Evolutionary conservation across 2,329 filamentous ascomycete genomes (phyloP).

Genomic region (Hymenoscyphus scutula): DNA sequence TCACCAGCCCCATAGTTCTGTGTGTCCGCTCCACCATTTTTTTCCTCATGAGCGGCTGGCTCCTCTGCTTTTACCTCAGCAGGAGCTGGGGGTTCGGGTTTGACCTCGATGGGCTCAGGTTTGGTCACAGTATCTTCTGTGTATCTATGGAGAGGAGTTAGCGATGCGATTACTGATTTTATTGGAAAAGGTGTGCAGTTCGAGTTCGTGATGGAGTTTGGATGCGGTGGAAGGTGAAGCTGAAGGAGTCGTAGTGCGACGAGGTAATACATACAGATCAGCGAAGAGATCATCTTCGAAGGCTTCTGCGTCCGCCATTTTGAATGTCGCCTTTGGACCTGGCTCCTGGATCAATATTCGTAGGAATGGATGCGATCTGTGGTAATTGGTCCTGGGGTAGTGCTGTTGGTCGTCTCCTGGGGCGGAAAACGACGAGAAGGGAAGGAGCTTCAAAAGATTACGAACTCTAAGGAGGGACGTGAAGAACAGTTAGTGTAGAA

Average conservation of each 20-base stretch:
- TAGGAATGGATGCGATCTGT: neutral
- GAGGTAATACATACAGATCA: conserved; percentile 68
- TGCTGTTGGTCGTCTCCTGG: neutral
- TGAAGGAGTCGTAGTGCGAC: conserved; percentile 12
- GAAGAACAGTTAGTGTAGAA: conserved; percentile 4
- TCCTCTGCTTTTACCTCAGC: conserved; percentile 30
- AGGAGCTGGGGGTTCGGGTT: conserved; percentile 32
- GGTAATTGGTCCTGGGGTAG: neutral
- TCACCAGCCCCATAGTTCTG: conserved; percentile 45
- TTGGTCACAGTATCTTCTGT: conserved; percentile 62
- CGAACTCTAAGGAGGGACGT: neutral
- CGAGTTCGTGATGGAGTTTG: neutral
- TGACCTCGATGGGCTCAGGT: conserved; percentile 34
- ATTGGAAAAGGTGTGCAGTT: neutral
- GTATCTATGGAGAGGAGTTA: conserved; percentile 49
- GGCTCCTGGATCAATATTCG: neutral
- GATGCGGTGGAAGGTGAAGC: conserved; percentile 12
- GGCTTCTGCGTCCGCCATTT: conserved; percentile 77
- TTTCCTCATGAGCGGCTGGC: conserved; percentile 29
- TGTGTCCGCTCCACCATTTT: conserved; percentile 42
- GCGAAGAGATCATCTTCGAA: conserved; percentile 94
- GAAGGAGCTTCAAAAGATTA: neutral
- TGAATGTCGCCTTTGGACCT: neutral
- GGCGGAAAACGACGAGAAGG: neutral
- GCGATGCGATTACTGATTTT: neutral